Evolutionary conservation across 2,329 filamentous ascomycete genomes (phyloP), one percentile per base, ranked within the genome.

Genomic region (Fusarium torulosum): DNA sequence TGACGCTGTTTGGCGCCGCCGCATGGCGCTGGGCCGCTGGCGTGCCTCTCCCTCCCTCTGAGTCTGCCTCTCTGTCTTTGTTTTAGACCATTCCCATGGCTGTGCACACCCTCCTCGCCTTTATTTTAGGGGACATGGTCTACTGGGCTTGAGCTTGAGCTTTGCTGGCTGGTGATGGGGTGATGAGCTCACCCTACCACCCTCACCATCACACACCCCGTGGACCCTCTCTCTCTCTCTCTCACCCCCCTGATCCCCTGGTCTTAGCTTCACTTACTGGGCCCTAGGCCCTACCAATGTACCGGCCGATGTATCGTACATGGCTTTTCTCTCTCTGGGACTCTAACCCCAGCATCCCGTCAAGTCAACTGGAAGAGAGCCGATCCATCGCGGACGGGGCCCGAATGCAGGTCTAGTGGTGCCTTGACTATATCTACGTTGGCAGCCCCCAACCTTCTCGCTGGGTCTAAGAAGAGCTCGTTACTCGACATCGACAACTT

Each of bases 391-490:
- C 63, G 46, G 67, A 72, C 63, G 67, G 67, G 67, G 46, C 61
- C 69, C 71, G 60, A 66, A 72, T 74, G 71, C 70, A 74, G 70
- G 59, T 67, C 61, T 51, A 67, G 59, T 63, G 63, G 63, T 69
- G 69, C 71, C 68, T 74, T 71, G 69, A 67, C 72, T 74, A 74
- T 74, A 74, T 72, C 59, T 73, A 74, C 66, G 47, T 69, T 69
- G 68, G 53, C 41, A 65, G 64, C 68, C 72, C 72, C 72, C 59
- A 66, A 63, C 63, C 54, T 56, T 55, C 54, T 69, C 47, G 56
- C 46, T 46, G 58, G 53, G 53, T 50, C 58, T 62, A 56, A 49
- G 63, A 70, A 73, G 66, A 69, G 65, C 42, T 73, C 49, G 47
- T 67, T 52, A 66, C 53, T 59, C 51, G 51, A 69, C 50, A 69